Percentiles rank a stretch among this genome's conserved stretches.
Evolutionary conservation across 345 rosid genomes (phyloP).

Genomic region (Mallotus nudiflorus): DNA sequence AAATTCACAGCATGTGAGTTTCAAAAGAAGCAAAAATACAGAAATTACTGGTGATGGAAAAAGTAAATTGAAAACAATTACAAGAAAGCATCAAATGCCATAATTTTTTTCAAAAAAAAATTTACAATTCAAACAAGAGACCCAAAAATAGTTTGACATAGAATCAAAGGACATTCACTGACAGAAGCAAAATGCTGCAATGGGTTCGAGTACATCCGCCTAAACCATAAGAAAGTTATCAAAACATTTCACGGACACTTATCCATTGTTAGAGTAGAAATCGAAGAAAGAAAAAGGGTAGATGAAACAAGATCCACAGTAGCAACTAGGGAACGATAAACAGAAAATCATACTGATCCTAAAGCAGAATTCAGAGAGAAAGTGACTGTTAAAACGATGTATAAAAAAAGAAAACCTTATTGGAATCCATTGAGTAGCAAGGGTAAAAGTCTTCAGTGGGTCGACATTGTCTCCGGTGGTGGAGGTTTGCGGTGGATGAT

Average conservation of each 20-base stretch:
- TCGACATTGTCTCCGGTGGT: too few species aligned
- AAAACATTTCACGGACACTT: not conserved
- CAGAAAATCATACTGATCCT: too few species aligned
- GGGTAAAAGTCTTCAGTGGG: not conserved
- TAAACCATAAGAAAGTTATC: constrained; percentile 12
- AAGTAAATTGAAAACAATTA: constrained; percentile 22
- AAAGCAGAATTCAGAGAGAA: not conserved
- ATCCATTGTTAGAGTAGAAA: not conserved
- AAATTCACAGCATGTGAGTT: too few species aligned
- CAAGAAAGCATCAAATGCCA: constrained; percentile 39
- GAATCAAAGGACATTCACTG: constrained; percentile 32
- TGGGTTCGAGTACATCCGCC: constrained; percentile 27
- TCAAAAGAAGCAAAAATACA: not conserved
- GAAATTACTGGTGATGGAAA: constrained; percentile 15
- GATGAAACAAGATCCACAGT: not conserved
- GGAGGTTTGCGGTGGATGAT: too few species aligned
- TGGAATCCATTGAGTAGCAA: not conserved
- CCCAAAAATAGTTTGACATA: constrained; percentile 9
- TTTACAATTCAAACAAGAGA: constrained; percentile 17
- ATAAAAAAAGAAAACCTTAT: not conserved
- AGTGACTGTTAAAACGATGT: not conserved
- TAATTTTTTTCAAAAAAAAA: not conserved
- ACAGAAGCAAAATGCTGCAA: constrained; percentile 37
- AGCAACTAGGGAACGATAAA: not conserved
- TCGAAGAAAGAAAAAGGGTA: not conserved